These are phyloP conservation scores for Aspergillus fumigatus DNA, from an alignment of 2,329 filamentous ascomycete species.

Conservation along the genomic window DNA sequence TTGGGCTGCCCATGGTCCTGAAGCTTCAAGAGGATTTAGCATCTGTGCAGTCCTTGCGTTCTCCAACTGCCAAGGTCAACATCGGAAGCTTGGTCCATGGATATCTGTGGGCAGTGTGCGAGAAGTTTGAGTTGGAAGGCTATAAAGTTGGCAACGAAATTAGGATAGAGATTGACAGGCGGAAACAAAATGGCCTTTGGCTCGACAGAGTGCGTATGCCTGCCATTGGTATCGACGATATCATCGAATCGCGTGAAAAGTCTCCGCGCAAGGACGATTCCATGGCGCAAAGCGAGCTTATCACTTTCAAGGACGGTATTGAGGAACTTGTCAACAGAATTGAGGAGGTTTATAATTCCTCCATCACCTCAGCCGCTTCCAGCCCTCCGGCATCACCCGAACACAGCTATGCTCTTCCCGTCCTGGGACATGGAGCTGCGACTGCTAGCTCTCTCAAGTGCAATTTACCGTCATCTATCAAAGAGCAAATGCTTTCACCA, in stretches of 20 bases:
- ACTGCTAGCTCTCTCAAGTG: constrained; percentile 34
- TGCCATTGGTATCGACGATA: constrained; percentile 57
- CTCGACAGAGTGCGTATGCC: constrained; percentile 69
- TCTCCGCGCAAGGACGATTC: constrained; percentile 29
- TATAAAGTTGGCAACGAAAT: constrained; percentile 67
- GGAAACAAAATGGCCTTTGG: constrained; percentile 74
- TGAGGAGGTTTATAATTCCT: constrained; percentile 64
- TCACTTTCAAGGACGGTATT: constrained; percentile 68
- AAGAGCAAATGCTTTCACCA: constrained; percentile 69
- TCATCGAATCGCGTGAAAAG: constrained; percentile 50
- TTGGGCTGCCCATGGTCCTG: constrained; percentile 83
- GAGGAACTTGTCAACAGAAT: constrained; percentile 69
- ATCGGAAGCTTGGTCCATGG: constrained; percentile 82
- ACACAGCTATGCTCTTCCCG: constrained; percentile 59
- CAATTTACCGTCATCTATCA: constrained; percentile 60
- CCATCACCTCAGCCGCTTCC: constrained; percentile 57
- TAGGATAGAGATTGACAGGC: constrained; percentile 68
- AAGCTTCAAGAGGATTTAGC: constrained; percentile 77
- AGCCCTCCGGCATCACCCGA: constrained; percentile 69
- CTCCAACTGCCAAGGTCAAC: constrained; percentile 66
- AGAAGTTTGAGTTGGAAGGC: constrained; percentile 71
- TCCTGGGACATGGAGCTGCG: constrained; percentile 48
- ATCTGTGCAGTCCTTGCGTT: constrained; percentile 23
- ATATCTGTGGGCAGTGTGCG: constrained; percentile 76
- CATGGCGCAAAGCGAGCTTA: constrained; percentile 49